These are phyloP conservation scores for Davidsoniella neocaledoniae DNA, from an alignment of 2,329 filamentous ascomycete genomes.

Conservation along the genomic window DNA sequence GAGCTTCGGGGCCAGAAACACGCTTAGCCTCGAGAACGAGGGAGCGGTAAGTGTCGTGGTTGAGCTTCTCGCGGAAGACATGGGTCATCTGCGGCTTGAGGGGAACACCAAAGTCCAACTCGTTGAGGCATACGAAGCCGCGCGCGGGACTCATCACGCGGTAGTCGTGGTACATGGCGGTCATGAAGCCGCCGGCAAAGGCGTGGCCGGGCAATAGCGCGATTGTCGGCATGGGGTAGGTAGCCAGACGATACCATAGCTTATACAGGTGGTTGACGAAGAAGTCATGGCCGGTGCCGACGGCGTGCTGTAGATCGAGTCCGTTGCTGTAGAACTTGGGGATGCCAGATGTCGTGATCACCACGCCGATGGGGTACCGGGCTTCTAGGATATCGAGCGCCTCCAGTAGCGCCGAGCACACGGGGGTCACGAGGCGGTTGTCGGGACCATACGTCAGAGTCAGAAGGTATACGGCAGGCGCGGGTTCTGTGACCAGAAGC, in stretches of 20 bases:
- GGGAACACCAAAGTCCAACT: conserved; percentile 64
- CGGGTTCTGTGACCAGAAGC: conserved; percentile 46
- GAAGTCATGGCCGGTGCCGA: conserved; percentile 41
- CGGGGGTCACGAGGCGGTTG: conserved; percentile 55
- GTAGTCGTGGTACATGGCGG: conserved; percentile 71
- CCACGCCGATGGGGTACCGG: conserved; percentile 47
- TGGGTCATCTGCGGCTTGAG: conserved; percentile 56
- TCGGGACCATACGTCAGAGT: conserved; percentile 56
- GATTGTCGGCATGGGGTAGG: conserved; percentile 66
- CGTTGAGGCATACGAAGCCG: conserved; percentile 68
- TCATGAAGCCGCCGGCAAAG: conserved; percentile 69
- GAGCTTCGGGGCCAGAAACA: conserved; percentile 44
- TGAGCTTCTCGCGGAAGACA: conserved; percentile 56
- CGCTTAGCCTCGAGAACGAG: conserved; percentile 60
- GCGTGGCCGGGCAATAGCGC: conserved; percentile 67
- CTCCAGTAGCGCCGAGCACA: conserved; percentile 49
- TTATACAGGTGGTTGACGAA: conserved; percentile 25
- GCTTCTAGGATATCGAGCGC: conserved; percentile 61
- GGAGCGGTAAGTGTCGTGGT: conserved; percentile 37
- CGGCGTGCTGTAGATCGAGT: conserved; percentile 56
- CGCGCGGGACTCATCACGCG: conserved; percentile 53
- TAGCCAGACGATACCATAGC: conserved; percentile 12
- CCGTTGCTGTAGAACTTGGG: conserved; percentile 73
- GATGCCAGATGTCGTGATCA: conserved; percentile 61
- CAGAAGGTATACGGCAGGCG: conserved; percentile 49